These are phyloP conservation scores for Lolium rigidum DNA, from an alignment of 176 grass and related monocot genomes.

Conservation along the genomic window DNA sequence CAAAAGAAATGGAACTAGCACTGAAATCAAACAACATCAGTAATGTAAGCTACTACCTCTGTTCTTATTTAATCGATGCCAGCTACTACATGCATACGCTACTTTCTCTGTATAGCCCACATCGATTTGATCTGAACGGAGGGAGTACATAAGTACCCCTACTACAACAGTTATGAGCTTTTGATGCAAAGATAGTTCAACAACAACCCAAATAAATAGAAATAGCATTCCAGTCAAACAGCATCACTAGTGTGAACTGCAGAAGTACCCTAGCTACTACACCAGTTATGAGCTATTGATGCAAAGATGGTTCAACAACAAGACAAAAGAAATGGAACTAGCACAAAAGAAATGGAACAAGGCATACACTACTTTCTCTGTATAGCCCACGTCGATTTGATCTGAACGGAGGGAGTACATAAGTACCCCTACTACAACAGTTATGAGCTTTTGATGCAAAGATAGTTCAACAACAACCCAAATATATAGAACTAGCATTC, in stretches of 20 bases:
- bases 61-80: no score
- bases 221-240: constrained; percentile 35
- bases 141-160: background rate
- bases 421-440: no score
- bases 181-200: background rate
- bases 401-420: no score
- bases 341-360: no score
- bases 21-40: background rate
- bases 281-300: background rate
- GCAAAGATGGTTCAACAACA: no score
- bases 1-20: constrained; percentile 37
- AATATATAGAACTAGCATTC: constrained; percentile 7
- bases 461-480: background rate
- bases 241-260: background rate
- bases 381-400: no score
- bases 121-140: no score
- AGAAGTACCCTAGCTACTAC: background rate
- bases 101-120: no score
- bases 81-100: no score
- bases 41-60: background rate
- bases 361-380: no score
- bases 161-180: background rate
- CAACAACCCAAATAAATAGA: constrained; percentile 9
- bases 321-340: no score
- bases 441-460: no score